Evolutionary conservation across 106 monocot species (phyloP).

Genomic region (Platanthera guangdongensis): DNA sequence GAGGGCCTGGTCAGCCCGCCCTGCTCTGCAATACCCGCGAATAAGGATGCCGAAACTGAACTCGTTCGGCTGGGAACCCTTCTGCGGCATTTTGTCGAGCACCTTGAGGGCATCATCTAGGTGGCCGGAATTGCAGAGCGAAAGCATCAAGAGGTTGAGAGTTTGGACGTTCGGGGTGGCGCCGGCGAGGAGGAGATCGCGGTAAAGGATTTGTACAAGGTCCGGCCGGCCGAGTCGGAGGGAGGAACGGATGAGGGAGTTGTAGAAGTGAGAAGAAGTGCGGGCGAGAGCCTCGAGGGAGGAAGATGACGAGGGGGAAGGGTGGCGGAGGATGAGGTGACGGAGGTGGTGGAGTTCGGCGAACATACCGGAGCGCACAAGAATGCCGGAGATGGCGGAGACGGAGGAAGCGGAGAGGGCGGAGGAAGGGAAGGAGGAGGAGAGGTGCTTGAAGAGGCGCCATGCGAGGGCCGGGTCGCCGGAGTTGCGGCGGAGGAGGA

Average conservation of each 20-base stretch:
- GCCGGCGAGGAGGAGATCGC: constrained; percentile 51
- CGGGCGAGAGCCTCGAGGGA: constrained; percentile 20
- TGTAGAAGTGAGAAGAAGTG: constrained; percentile 36
- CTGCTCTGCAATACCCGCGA: constrained; percentile 54
- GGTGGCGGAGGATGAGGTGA: constrained; percentile 24
- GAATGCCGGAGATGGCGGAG: constrained; percentile 27
- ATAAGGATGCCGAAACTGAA: constrained; percentile 76
- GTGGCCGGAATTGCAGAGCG: constrained; percentile 50
- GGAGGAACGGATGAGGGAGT: constrained; percentile 39
- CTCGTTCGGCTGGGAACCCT: constrained; percentile 48
- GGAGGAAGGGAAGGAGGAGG: constrained; percentile 12
- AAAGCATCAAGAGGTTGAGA: constrained; percentile 50
- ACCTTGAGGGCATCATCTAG: constrained; percentile 45
- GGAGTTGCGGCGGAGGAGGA: constrained; percentile 25
- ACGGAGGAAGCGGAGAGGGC: constrained; percentile 12
- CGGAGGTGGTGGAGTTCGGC: constrained; percentile 38
- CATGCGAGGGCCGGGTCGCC: constrained; percentile 35
- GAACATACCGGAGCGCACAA: constrained; percentile 23
- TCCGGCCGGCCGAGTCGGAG: constrained; percentile 26
- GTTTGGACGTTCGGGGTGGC: constrained; percentile 50
- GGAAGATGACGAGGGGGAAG: constrained; percentile 13
- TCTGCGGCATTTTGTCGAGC: constrained; percentile 75
- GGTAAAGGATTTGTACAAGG: constrained; percentile 48
- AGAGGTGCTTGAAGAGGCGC: constrained; percentile 40
- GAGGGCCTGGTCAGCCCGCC: constrained; percentile 27